Base-by-base conservation (phyloP, 441 rosid species). In the Erodium moschatum region DNA sequence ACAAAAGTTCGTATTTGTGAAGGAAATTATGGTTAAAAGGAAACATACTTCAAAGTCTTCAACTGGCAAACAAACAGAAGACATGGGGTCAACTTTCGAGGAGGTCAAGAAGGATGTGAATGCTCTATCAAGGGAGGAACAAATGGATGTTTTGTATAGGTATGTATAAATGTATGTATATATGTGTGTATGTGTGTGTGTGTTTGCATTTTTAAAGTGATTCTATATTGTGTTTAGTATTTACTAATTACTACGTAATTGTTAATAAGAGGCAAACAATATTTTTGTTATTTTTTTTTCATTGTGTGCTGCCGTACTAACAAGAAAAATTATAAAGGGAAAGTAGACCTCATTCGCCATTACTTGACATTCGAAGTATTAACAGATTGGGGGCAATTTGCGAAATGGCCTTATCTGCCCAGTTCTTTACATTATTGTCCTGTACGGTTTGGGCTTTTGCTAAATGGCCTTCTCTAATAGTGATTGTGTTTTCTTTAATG, bases 81-180 rank as follows among this genome's bases (percentile, higher is more conserved):
- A 72, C n/a, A 20, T 67, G 24, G 82, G 44, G 31, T 24, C 67
- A 69, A 67, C 77, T 42, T 78, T 81, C 70, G 86, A 84, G 80
- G 81, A 76, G 79, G 79, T 85, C 66, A 79, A 82, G 79, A 90
- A 86, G 75, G 95, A 91, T 81, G 67, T 87, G 16, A 84, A 78
- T 85, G 81, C 89, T 70, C 79, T 89, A 79, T 82, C 97, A 12
- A 85, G 71, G 79, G 85, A 89, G 74, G 96, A 91, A 81, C 94
- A 89, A 74, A 91, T 94, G 96, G 86, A 88, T 69, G 85, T 85
- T 75, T 85, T 91, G 3, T 79, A 84, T 61, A 86, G 96, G 97
- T 88, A 81, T 38, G 54, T 24, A 10, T n/a, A n/a, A n/a, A n/a
- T n/a, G n/a, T n/a, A n/a, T n/a, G n/a, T n/a, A n/a, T n/a, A n/a